These are phyloP conservation scores for Rhizodiscina lignyota DNA, from an alignment of 495 filamentous ascomycete species.

Conservation along the genomic window DNA sequence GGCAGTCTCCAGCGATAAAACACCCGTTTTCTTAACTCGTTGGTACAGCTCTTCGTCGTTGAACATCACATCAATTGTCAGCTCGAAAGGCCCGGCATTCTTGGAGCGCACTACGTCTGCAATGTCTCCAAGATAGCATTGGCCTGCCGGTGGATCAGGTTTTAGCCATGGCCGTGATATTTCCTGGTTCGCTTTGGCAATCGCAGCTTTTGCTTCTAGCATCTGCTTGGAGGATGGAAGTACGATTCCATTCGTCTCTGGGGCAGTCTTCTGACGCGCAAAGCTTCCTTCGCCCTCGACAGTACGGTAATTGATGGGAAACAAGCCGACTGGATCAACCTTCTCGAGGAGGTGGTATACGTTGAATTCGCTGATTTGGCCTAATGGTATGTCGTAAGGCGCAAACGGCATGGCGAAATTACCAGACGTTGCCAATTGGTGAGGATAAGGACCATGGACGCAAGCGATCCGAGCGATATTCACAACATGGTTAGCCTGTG, in stretches of 20 bases:
- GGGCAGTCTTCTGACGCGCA: too few species aligned
- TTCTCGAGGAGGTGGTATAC: conserved; percentile 31
- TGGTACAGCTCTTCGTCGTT: conserved; percentile 17
- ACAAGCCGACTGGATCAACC: conserved; percentile 11
- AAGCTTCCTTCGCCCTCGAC: too few species aligned
- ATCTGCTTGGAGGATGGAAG: too few species aligned
- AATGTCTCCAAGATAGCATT: conserved; percentile 19
- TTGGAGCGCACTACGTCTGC: conserved; percentile 31
- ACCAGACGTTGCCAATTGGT: conserved; percentile 27
- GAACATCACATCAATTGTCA: conserved; percentile 36
- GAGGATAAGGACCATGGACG: conserved; percentile 27
- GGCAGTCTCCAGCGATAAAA: too few species aligned
- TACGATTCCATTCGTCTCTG: background rate
- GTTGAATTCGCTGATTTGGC: conserved; percentile 25
- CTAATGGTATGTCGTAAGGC: conserved; percentile 21
- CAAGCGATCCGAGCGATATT: conserved; percentile 19
- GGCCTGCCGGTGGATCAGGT: background rate
- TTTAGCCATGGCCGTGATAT: conserved; percentile 1
- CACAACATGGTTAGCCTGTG: conserved; percentile 22
- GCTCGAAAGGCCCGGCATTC: conserved; percentile 33
- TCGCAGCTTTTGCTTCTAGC: background rate
- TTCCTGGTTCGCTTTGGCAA: background rate
- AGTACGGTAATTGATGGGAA: too few species aligned
- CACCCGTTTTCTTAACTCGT: conserved; percentile 17
- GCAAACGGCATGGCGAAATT: conserved; percentile 28